These are phyloP conservation scores for Hyaloscypha finlandica DNA, from an alignment of 495 filamentous ascomycete species.

Conservation along the genomic window DNA sequence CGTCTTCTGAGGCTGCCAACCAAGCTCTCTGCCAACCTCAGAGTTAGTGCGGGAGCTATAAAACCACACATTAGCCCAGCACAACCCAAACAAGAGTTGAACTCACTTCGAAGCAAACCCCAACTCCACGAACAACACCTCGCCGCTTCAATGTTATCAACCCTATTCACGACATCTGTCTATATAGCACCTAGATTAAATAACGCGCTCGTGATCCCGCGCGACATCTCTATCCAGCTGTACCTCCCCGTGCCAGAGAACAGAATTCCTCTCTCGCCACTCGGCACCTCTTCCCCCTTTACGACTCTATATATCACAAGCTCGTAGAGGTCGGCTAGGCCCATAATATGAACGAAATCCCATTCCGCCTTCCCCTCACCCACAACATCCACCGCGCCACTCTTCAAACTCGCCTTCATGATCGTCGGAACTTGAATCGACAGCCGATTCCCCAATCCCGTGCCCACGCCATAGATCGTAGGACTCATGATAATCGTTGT, in stretches of 20 bases:
- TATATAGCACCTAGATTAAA: not conserved
- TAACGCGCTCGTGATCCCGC: not conserved
- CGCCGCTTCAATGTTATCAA: conserved; percentile 22
- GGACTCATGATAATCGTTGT: not conserved
- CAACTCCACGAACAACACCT: conserved; percentile 38
- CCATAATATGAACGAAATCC: not conserved
- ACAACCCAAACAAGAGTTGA: not conserved
- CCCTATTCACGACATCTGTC: no score
- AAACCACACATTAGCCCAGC: not conserved
- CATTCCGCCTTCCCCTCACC: not conserved
- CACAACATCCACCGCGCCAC: not conserved
- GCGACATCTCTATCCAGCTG: not conserved
- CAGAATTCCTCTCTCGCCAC: not conserved
- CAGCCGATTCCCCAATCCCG: not conserved
- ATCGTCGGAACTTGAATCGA: not conserved
- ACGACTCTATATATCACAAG: not conserved
- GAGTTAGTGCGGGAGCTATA: conserved; percentile 2
- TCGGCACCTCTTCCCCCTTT: not conserved
- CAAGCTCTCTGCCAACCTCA: conserved; percentile 17
- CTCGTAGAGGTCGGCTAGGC: not conserved
- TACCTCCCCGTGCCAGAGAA: not conserved
- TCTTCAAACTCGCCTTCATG: not conserved
- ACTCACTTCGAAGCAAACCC: conserved; percentile 38
- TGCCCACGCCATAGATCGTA: not conserved
- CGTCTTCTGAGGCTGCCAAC: conserved; percentile 22